Evolutionary conservation across 179 eudicot genomes (phyloP).

Genomic region (Spinacia oleracea): DNA sequence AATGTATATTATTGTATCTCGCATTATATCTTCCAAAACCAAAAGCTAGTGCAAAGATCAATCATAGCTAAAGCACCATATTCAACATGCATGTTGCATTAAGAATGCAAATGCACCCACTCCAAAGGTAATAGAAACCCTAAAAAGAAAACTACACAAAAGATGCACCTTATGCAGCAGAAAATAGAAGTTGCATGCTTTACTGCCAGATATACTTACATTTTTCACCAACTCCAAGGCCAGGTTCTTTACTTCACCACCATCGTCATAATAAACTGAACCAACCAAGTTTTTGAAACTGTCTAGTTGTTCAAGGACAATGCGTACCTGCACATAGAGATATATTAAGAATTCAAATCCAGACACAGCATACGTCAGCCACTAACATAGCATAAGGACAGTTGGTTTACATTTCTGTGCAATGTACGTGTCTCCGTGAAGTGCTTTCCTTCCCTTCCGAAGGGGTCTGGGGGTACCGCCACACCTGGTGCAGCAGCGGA

Average conservation of each 20-base stretch:
- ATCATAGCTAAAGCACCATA: background rate
- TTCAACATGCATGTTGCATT: background rate
- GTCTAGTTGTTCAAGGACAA: conserved; percentile 84
- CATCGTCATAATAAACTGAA: conserved; percentile 85
- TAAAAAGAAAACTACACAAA: background rate
- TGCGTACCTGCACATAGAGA: conserved; percentile 62
- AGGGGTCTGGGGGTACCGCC: conserved; percentile 77
- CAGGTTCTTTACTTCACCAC: conserved; percentile 77
- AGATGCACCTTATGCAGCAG: background rate
- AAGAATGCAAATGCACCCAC: background rate
- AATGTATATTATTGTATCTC: background rate
- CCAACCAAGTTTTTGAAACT: conserved; percentile 78
- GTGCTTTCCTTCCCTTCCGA: conserved; percentile 94
- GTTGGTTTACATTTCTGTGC: conserved; percentile 78
- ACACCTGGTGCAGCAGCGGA: conserved; percentile 49
- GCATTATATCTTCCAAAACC: background rate
- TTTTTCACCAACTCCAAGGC: conserved; percentile 82
- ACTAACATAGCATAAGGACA: conserved; percentile 16
- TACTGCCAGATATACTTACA: conserved; percentile 41
- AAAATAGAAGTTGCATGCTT: background rate
- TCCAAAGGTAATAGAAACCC: background rate
- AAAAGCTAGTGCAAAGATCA: background rate
- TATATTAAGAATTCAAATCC: conserved; percentile 10
- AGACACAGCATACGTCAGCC: conserved; percentile 10
- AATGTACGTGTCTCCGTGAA: conserved; percentile 87